A percentile compares a stretch with the other conserved stretches of the same genome.
Evolutionary conservation across 2,329 filamentous ascomycete genomes (phyloP).

Genomic region (Tolypocladium endophyticum): DNA sequence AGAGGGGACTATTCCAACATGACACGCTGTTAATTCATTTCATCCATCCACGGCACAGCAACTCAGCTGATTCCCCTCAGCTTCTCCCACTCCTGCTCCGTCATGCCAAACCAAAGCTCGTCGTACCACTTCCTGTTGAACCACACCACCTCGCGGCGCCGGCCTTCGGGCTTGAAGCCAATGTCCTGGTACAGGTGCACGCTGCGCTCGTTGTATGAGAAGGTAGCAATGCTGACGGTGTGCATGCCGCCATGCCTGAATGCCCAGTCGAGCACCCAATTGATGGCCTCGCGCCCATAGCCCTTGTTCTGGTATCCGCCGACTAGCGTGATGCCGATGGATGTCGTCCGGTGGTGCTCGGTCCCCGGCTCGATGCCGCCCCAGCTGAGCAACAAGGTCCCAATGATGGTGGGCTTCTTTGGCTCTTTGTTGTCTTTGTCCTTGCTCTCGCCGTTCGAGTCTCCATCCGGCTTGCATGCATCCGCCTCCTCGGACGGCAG

Average conservation of each 20-base stretch:
- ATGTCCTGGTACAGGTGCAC: slow-evolving; percentile 30
- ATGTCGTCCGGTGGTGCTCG: slow-evolving; percentile 9
- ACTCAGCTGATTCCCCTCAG: slow-evolving; percentile 3
- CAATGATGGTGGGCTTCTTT: slow-evolving; percentile 8
- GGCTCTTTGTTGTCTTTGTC: slow-evolving; percentile 1
- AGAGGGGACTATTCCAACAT: too few relatives aligned
- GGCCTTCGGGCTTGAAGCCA: slow-evolving; percentile 32
- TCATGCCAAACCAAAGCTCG: slow-evolving; percentile 22
- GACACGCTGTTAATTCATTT: too few relatives aligned
- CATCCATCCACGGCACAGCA: neutral
- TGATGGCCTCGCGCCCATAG: slow-evolving; percentile 34
- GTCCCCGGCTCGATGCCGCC: slow-evolving; percentile 4
- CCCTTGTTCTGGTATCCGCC: slow-evolving; percentile 24
- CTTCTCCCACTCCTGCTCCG: slow-evolving; percentile 24
- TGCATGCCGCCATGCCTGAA: slow-evolving; percentile 33
- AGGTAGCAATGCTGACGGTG: slow-evolving; percentile 26
- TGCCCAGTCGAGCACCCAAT: slow-evolving; percentile 35
- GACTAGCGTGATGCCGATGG: slow-evolving; percentile 25
- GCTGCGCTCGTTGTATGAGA: slow-evolving; percentile 31
- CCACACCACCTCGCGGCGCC: slow-evolving; percentile 16
- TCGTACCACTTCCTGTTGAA: slow-evolving; percentile 30
- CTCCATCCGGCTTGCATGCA: neutral
- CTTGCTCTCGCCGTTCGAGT: neutral
- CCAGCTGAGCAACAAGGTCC: slow-evolving; percentile 9
- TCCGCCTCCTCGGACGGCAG: slow-evolving; percentile 1